Conservation (phyloP, 495 filamentous ascomycete genomes). For the Neurospora terricola region DNA sequence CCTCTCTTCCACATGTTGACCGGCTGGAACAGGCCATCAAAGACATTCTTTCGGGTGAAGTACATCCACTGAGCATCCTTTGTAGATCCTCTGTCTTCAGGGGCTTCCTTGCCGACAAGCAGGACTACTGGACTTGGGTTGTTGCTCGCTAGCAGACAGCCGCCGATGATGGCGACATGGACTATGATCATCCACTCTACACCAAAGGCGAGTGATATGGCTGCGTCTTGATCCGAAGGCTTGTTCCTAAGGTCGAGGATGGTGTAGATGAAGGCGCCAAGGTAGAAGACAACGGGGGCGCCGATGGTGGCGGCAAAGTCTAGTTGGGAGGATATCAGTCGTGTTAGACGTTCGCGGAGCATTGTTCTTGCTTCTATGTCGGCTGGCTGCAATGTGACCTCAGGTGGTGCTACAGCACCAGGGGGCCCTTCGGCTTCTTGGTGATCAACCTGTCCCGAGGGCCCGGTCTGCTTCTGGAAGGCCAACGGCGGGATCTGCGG, state of each 20-base stretch:
- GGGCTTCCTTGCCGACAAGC: not conserved
- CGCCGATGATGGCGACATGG: constrained; percentile 6
- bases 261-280: constrained; percentile 33
- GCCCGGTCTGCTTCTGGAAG: not conserved
- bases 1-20: constrained; percentile 4
- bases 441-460: not conserved
- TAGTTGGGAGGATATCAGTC: constrained; percentile 1
- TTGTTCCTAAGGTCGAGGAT: constrained; percentile 25
- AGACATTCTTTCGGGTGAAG: not conserved
- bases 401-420: not conserved
- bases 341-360: not conserved
- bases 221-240: constrained; percentile 32
- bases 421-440: not conserved
- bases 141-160: constrained; percentile 5
- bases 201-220: constrained; percentile 36
- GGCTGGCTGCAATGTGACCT: not conserved
- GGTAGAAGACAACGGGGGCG: constrained; percentile 37
- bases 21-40: not conserved
- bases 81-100: not conserved
- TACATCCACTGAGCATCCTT: not conserved
- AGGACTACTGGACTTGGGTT: constrained; percentile 1
- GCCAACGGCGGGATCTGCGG: not conserved
- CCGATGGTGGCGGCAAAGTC: constrained; percentile 39
- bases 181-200: constrained; percentile 22
- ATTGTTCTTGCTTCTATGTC: not conserved